phyloP scores from a whole-genome alignment of 148 eudicot species.

The Cornus suecica region DNA sequence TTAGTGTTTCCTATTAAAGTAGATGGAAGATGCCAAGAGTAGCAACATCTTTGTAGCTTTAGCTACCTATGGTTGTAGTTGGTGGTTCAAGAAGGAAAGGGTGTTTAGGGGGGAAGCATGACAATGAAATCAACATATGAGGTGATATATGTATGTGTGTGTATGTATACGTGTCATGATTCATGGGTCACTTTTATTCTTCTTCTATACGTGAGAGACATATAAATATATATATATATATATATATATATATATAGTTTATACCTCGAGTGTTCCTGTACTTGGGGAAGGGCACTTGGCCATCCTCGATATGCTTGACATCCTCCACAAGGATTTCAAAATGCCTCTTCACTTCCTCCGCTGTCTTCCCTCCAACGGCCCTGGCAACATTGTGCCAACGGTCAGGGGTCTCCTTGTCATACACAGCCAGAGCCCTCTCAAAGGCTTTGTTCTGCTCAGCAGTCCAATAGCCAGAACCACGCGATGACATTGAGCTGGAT shows the following conservation, averaged over 20 bases:
- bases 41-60: no score
- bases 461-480: slow-evolving; percentile 43
- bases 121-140: slow-evolving; percentile 2
- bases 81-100: not conserved
- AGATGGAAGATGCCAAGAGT: no score
- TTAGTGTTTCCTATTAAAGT: no score
- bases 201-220: slow-evolving; percentile 2
- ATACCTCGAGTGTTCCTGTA: slow-evolving; percentile 26
- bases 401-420: slow-evolving; percentile 48
- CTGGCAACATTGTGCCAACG: slow-evolving; percentile 46
- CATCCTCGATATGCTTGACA: slow-evolving; percentile 41
- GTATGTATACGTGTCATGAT: no score
- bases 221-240: no score
- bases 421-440: slow-evolving; percentile 46
- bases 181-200: not conserved
- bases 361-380: slow-evolving; percentile 49
- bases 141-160: not conserved
- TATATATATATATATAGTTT: no score
- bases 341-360: slow-evolving; percentile 51
- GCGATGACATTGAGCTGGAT: slow-evolving; percentile 34
- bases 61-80: not conserved
- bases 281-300: slow-evolving; percentile 44
- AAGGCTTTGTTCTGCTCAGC: slow-evolving; percentile 46
- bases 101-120: not conserved
- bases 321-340: slow-evolving; percentile 44